phyloP scores from a whole-genome alignment of 148 eudicot species.

The Fagopyrum esculentum region DNA sequence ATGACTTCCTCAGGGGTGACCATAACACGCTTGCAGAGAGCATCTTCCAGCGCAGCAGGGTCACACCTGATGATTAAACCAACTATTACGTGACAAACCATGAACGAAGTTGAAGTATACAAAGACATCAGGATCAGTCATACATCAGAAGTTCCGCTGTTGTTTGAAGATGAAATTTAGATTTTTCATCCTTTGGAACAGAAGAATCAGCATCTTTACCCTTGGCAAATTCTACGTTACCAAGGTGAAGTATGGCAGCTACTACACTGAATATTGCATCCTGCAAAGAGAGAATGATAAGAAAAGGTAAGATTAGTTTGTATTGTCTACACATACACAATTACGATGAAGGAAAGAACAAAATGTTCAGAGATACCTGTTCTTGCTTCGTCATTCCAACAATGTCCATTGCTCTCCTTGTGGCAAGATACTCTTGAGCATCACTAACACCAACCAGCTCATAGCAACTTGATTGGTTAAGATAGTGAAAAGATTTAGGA shows the following conservation, averaged over 20 bases:
- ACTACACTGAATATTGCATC: conserved; percentile 90
- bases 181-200: conserved; percentile 58
- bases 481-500: conserved; percentile 73
- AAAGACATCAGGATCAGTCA: conserved; percentile 12
- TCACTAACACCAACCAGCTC: conserved; percentile 73
- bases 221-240: conserved; percentile 63
- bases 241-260: conserved; percentile 82
- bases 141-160: conserved; percentile 78
- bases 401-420: conserved; percentile 89
- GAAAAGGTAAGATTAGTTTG: not conserved
- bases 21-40: conserved; percentile 86
- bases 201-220: conserved; percentile 85
- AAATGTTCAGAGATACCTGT: conserved; percentile 38
- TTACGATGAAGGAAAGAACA: conserved; percentile 8
- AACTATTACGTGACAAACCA: conserved; percentile 2
- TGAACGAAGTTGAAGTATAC: conserved; percentile 12
- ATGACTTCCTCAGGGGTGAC: conserved; percentile 89
- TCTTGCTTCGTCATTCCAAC: conserved; percentile 78
- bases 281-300: conserved; percentile 25
- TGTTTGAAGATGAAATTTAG: conserved; percentile 72
- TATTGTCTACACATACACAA: conserved; percentile 8
- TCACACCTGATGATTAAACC: conserved; percentile 53
- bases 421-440: conserved; percentile 73
- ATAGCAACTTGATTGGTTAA: conserved; percentile 72
- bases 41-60: conserved; percentile 58